These are phyloP conservation scores for Saprolegnia parasitica DNA, from an alignment of 352 stramenopile genomes.

Conservation along the genomic window DNA sequence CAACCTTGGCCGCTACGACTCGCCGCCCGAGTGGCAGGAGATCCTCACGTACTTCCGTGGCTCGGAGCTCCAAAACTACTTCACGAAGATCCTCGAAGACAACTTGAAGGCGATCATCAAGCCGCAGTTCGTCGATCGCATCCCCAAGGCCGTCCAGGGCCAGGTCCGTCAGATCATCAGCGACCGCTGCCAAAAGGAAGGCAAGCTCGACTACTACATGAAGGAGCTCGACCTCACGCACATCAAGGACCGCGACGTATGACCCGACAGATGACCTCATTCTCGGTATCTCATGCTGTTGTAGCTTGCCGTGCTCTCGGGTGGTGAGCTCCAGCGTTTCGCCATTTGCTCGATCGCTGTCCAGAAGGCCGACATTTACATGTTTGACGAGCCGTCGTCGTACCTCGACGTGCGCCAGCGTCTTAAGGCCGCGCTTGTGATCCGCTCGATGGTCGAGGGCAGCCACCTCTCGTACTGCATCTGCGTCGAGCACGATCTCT, in stretches of 20 bases:
- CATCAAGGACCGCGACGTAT: constrained; percentile 95
- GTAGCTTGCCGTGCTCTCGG: constrained; percentile 78
- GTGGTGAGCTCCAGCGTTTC: constrained; percentile 99
- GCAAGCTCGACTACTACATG: constrained; percentile 76
- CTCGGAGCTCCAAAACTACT: constrained; percentile 99
- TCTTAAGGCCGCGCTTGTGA: constrained; percentile 96
- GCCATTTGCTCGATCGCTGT: constrained; percentile 96
- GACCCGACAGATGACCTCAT: constrained; percentile 35
- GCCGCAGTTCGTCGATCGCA: constrained; percentile 99
- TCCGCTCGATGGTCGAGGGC: constrained; percentile 94
- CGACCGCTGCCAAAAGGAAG: constrained; percentile 88
- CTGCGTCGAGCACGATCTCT: constrained; percentile 99
- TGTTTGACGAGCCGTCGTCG: constrained; percentile 99
- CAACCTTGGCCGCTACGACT: constrained; percentile 96
- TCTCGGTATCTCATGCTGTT: too few species aligned
- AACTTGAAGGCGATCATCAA: constrained; percentile 99
- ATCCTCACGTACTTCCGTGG: constrained; percentile 98
- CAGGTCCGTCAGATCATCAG: constrained; percentile 92
- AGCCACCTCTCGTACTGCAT: constrained; percentile 93
- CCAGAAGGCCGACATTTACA: constrained; percentile 98
- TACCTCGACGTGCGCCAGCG: constrained; percentile 99
- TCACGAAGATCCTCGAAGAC: constrained; percentile 98
- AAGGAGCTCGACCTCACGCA: constrained; percentile 95
- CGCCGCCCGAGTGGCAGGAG: constrained; percentile 98
- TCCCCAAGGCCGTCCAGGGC: constrained; percentile 95